phyloP scores from a whole-genome alignment of 192 early-diverging fungal species.

The Podila clonocystis region DNA sequence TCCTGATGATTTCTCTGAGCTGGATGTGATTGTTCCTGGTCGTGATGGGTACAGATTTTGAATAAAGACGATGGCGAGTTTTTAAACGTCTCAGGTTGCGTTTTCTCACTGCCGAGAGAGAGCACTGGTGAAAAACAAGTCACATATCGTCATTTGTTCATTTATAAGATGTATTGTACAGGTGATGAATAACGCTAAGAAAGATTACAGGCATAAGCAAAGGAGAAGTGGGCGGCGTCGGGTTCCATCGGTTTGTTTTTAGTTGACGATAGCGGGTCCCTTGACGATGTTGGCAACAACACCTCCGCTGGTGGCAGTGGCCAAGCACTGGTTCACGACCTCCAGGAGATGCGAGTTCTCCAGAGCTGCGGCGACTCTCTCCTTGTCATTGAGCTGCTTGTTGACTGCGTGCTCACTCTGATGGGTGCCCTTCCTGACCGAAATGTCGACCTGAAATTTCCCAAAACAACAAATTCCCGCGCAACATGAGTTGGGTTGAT shows the following conservation, averaged over 20 bases:
- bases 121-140: too few relatives aligned
- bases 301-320: conserved; percentile 61
- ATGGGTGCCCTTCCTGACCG: conserved; percentile 92
- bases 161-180: too few relatives aligned
- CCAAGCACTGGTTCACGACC: conserved; percentile 93
- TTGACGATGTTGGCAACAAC: conserved; percentile 51
- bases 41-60: too few relatives aligned
- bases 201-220: too few relatives aligned
- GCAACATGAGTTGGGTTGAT: background rate
- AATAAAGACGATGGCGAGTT: too few relatives aligned
- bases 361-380: conserved; percentile 96
- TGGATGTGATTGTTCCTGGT: too few relatives aligned
- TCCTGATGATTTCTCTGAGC: too few relatives aligned
- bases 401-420: conserved; percentile 96
- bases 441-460: conserved; percentile 78
- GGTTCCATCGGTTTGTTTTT: background rate
- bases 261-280: conserved; percentile 33
- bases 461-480: background rate
- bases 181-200: too few relatives aligned
- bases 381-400: conserved; percentile 99
- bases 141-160: too few relatives aligned
- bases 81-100: too few relatives aligned
- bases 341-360: conserved; percentile 95
- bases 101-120: too few relatives aligned
- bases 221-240: too few relatives aligned